phyloP scores from a whole-genome alignment of 192 early-diverging fungal genomes.

The Funneliformis mosseae region DNA sequence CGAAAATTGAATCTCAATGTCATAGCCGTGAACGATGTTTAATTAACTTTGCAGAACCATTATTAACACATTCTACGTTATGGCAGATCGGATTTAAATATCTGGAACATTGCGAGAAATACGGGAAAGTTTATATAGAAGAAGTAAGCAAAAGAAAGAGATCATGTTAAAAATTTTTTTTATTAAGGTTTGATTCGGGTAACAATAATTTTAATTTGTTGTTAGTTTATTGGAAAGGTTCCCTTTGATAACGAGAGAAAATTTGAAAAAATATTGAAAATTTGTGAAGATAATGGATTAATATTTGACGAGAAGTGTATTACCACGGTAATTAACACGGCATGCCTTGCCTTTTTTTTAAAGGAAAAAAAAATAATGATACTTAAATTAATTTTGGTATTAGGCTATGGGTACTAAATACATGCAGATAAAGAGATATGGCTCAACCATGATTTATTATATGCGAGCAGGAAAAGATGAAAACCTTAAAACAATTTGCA shows the following conservation, averaged over 20 bases:
- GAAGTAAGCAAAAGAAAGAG: neutral
- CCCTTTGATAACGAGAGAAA: slow-evolving; percentile 26
- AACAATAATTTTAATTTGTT: neutral
- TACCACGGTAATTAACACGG: neutral
- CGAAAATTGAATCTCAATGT: neutral
- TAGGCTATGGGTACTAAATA: slow-evolving; percentile 1
- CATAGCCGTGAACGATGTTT: slow-evolving; percentile 7
- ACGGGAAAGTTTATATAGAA: slow-evolving; percentile 15
- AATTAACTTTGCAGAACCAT: slow-evolving; percentile 22
- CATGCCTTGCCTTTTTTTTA: neutral
- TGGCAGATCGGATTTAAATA: slow-evolving; percentile 32
- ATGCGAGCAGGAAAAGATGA: slow-evolving; percentile 11
- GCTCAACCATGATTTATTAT: slow-evolving; percentile 22
- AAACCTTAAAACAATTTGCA: slow-evolving; percentile 3
- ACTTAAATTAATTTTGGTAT: neutral
- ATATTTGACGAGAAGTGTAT: neutral
- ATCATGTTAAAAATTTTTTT: neutral
- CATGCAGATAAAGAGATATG: slow-evolving; percentile 11
- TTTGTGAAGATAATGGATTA: slow-evolving; percentile 22
- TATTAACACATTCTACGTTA: neutral
- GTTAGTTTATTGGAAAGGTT: slow-evolving; percentile 16
- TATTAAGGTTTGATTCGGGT: neutral
- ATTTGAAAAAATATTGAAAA: slow-evolving; percentile 20
- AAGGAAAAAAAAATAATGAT: neutral
- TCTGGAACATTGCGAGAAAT: slow-evolving; percentile 13